Evolutionary conservation across 352 stramenopile species (phyloP).

Genomic region (Phytophthora litchii): DNA sequence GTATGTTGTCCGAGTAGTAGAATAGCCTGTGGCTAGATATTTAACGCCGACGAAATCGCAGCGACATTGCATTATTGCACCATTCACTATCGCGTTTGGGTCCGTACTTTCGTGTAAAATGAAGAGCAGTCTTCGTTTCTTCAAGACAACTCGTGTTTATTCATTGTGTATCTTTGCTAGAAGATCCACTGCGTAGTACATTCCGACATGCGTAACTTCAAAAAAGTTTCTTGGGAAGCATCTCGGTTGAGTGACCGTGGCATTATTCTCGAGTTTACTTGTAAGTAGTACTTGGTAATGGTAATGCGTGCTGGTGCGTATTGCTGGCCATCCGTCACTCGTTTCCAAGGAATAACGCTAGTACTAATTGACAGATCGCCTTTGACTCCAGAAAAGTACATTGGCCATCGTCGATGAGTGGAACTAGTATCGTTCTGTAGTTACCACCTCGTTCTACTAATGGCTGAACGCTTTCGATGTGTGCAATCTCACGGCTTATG

Average conservation of each 20-base stretch:
- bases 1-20: conserved; percentile 9
- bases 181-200: background rate
- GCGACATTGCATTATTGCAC: conserved; percentile 9
- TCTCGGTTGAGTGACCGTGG: too few species aligned
- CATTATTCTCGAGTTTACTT: background rate
- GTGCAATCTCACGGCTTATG: too few species aligned
- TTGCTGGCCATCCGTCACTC: background rate
- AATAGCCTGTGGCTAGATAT: conserved; percentile 27
- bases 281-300: background rate
- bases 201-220: background rate
- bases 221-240: too few species aligned
- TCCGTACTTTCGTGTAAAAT: background rate
- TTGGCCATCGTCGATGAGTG: background rate
- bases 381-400: background rate
- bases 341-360: background rate
- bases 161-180: too few species aligned
- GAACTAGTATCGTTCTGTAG: background rate
- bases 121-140: too few species aligned
- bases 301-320: background rate
- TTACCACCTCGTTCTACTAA: background rate
- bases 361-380: background rate
- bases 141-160: too few species aligned
- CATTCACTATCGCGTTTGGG: background rate
- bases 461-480: too few species aligned
- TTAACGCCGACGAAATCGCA: conserved; percentile 18